A percentile compares a stretch with the other conserved stretches of the same genome.
Conservation (phyloP, 1,284 basidiomycete species). For the Leccinum angustisporum region DNA sequence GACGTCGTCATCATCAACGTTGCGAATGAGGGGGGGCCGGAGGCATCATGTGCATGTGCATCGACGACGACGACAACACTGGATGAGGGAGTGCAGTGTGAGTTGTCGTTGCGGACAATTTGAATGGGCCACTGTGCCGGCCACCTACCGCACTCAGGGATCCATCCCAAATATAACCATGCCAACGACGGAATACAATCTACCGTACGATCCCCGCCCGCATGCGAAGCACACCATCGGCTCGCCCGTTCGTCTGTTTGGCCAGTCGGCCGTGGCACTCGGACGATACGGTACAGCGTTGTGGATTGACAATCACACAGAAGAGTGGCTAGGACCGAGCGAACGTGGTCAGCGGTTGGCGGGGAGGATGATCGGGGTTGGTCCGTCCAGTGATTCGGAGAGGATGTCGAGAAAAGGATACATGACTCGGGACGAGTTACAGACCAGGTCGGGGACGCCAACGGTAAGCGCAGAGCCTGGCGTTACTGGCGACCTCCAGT, state of each 20-base stretch:
- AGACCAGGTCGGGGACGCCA: not conserved
- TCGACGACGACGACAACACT: too few relatives aligned
- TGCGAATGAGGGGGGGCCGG: too few relatives aligned
- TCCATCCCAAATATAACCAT: not conserved
- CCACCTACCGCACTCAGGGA: conserved; percentile 26
- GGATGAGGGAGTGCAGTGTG: too few relatives aligned
- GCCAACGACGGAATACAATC: conserved; percentile 34
- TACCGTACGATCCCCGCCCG: conserved; percentile 49
- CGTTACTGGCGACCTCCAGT: not conserved
- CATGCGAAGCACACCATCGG: conserved; percentile 43
- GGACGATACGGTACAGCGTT: conserved; percentile 61
- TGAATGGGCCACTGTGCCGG: not conserved
- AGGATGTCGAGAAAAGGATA: not conserved
- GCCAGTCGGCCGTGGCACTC: conserved; percentile 51
- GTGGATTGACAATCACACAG: conserved; percentile 63
- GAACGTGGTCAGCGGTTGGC: conserved; percentile 60
- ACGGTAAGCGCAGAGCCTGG: not conserved
- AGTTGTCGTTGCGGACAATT: too few relatives aligned
- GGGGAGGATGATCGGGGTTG: conserved; percentile 35
- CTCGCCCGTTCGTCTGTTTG: conserved; percentile 60
- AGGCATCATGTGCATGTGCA: too few relatives aligned
- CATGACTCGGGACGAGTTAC: not conserved
- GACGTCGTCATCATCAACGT: too few relatives aligned
- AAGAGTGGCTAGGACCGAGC: conserved; percentile 45
- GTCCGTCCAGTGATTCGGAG: not conserved